These are phyloP conservation scores for Pyrus bretschneideri DNA, from an alignment of 306 rosid species.

Conservation along the genomic window DNA sequence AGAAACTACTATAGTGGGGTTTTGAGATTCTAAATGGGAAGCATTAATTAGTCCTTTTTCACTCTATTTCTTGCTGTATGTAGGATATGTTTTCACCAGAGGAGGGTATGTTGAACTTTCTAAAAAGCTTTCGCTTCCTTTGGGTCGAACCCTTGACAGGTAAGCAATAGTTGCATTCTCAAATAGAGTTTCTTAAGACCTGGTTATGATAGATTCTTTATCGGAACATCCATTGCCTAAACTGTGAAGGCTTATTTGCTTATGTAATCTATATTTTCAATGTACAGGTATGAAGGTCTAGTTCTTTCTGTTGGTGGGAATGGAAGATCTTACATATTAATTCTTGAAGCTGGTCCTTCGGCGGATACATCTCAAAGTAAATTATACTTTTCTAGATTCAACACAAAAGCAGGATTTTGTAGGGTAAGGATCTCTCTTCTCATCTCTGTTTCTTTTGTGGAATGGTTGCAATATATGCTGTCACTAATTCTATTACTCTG, in stretches of 20 bases:
- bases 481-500: conserved; percentile 19
- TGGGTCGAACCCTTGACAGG: conserved; percentile 94
- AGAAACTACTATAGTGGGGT: background rate
- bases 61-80: conserved; percentile 12
- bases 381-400: conserved; percentile 78
- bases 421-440: conserved; percentile 43
- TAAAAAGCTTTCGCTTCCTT: conserved; percentile 71
- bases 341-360: conserved; percentile 85
- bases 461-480: background rate
- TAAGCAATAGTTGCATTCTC: conserved; percentile 18
- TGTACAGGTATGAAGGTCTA: conserved; percentile 82
- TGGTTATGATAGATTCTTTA: background rate
- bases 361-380: conserved; percentile 76
- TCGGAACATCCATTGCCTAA: background rate
- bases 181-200: background rate
- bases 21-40: background rate
- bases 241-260: conserved; percentile 1
- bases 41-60: background rate
- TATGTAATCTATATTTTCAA: conserved; percentile 4
- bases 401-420: conserved; percentile 91
- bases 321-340: conserved; percentile 80
- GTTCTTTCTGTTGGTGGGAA: conserved; percentile 97
- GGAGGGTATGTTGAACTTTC: conserved; percentile 94
- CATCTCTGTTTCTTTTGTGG: background rate
- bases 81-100: conserved; percentile 88